Evolutionary conservation across 192 early-diverging fungal species (phyloP).

Genomic region (Diversispora eburnea): DNA sequence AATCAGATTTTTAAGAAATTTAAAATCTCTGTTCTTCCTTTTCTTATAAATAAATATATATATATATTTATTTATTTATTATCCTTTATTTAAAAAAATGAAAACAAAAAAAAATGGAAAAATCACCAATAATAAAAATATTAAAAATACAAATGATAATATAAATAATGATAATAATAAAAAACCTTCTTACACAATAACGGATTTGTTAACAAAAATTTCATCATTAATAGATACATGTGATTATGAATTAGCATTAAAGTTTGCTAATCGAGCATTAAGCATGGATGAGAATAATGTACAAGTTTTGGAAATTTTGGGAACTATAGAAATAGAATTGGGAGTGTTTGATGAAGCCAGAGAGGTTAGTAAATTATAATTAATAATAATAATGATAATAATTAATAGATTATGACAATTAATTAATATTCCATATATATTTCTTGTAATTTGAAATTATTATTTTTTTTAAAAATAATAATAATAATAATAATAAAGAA

Average conservation of each 20-base stretch:
- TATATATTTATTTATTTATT: too few species aligned
- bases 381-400: not conserved
- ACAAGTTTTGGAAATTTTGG: constrained; percentile 63
- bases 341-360: constrained; percentile 62
- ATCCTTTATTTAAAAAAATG: too few species aligned
- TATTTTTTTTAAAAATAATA: not conserved
- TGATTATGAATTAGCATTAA: constrained; percentile 67
- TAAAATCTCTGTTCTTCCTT: too few species aligned
- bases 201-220: too few species aligned
- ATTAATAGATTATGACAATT: not conserved
- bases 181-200: too few species aligned
- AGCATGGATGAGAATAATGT: constrained; percentile 57
- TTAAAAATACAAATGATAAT: too few species aligned
- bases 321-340: constrained; percentile 74
- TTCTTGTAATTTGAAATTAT: constrained; percentile 12
- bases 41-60: too few species aligned
- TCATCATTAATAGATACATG: constrained; percentile 56
- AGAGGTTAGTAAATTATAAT: constrained; percentile 37
- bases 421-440: not conserved
- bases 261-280: constrained; percentile 67
- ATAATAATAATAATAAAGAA: constrained; percentile 34
- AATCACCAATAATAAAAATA: too few species aligned
- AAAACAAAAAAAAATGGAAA: too few species aligned
- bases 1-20: too few species aligned
- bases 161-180: too few species aligned